Base-by-base conservation (phyloP, 768 basidiomycete genomes). In the Paxillus rubicundulus region DNA sequence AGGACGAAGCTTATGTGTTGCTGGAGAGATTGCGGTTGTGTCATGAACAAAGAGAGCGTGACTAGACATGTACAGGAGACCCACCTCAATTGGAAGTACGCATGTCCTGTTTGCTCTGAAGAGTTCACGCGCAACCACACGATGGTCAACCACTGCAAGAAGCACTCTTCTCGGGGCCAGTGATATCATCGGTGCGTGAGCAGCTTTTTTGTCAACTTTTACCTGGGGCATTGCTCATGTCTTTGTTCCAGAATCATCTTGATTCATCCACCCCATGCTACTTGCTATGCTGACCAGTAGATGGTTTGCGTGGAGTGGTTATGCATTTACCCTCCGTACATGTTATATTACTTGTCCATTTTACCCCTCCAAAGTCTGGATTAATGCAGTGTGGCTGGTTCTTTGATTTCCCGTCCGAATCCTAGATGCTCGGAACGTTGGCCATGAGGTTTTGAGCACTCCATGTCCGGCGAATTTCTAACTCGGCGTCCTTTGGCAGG, bases 1-100 rank as follows among this genome's bases (percentile, higher is more conserved):
- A 41, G 50, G 16, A 2, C 37, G 9, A 0, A 0, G 0, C 0
- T 70, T 12, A 28, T 0, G 1, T 69, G 69, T 9, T 24, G 7
- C 28, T 70, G 67, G 67, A 3, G 9, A 17, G 42, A 34, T 9
- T 70, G 67, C 27, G 18, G 2, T 3, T 0, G 24, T 9, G 46
- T 41, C 0, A 63, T 70, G 65, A 70, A 54, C 20, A 69, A 47
- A 37, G 67, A 69, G 51, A 67, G 69, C 18, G 24, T 69, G 13
- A 28, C 50, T 28, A 56, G 69, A 14, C 67, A 70, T 16, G 42
- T 69, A 16, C 57, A 57, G 21, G 67, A 69, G 37, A 53, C 24
- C 28, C 67, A 69, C 20, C 56, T 69, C 17, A 52, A 54, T 43
- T 34, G 43, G 21, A 60, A n/a, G 38, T 49, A 56, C 28, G 0